Base-by-base conservation (phyloP, 2,329 filamentous ascomycete species). In the Neofusicoccum umdonicola region DNA sequence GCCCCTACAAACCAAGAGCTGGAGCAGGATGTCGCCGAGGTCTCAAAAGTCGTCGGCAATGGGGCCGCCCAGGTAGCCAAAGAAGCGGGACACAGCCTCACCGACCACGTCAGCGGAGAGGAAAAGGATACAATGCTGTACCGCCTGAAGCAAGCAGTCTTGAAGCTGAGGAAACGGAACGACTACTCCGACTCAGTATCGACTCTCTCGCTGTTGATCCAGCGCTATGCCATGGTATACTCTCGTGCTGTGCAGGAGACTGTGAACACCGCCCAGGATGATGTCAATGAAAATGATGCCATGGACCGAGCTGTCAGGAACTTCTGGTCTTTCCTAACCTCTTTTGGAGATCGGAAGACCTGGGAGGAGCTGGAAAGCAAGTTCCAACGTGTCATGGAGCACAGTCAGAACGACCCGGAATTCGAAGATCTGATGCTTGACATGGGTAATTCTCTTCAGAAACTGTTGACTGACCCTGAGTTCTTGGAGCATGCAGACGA, bases 171-270 rank as follows among this genome's bases (percentile, higher is more conserved):
- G 7, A 85, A 91, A 71, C 87, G 90, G 60, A 86, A 84, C 7
- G 92, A 97, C 74, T 98, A 98, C 74, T 88, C 90, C 0, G 88
- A 93, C 54, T 97, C 93, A 0, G 92, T 97, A 0, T 92, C 91
- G 0, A 92, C 88, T 0, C 77, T 98, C 37, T 87, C 90, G 0
- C 78, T 88, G 7, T 82, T 98, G 5, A 83, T 97, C 64, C 87
- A 92, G 72, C 87, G 89, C 47, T 97, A 96, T 75, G 89, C 91
- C 9, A 81, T 87, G 67, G 82, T 88, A 9, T 97, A 97, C 74
- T 91, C 92, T 0, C 87, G 88, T 41, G 89, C 88, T 0, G 85
- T 88, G 0, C 85, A 89, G 62, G 86, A 92, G 54, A 85, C 91
- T 0, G 81, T 88, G 2, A 82, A 87, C 27, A 85, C 86, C 1